A percentile compares a stretch with the other conserved stretches of the same genome.
phyloP scores from a whole-genome alignment of 2,329 filamentous ascomycete genomes.

The Beauveria medogensis region DNA sequence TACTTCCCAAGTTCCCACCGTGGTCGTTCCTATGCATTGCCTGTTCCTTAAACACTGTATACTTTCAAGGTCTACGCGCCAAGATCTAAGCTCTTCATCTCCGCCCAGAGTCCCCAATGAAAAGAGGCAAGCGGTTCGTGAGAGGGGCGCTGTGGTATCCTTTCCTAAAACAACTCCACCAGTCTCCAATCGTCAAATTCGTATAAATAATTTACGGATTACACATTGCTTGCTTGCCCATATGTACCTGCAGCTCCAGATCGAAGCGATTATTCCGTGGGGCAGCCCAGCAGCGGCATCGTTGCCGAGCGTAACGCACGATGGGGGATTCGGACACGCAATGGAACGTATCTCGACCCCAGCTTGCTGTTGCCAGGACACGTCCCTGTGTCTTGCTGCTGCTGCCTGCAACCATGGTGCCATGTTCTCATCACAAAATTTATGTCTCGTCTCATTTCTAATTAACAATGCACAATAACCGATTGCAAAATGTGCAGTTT shows the following conservation, averaged over 20 bases:
- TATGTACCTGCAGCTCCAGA: not conserved
- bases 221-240: not conserved
- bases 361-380: not conserved
- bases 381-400: not conserved
- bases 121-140: not conserved
- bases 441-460: no score
- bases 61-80: not conserved
- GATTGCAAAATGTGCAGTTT: no score
- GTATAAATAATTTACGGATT: not conserved
- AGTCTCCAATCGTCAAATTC: not conserved
- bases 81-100: slow-evolving; percentile 2
- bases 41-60: not conserved
- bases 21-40: not conserved
- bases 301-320: no score
- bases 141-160: not conserved
- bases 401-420: not conserved
- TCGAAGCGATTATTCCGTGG: not conserved
- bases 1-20: not conserved
- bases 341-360: no score
- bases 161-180: not conserved
- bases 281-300: not conserved
- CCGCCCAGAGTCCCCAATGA: not conserved
- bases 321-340: no score
- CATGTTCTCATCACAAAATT: no score
- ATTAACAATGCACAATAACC: no score